Evolutionary conservation across 2,329 filamentous ascomycete genomes (phyloP).

Genomic region (Geoglossum cookeanum): DNA sequence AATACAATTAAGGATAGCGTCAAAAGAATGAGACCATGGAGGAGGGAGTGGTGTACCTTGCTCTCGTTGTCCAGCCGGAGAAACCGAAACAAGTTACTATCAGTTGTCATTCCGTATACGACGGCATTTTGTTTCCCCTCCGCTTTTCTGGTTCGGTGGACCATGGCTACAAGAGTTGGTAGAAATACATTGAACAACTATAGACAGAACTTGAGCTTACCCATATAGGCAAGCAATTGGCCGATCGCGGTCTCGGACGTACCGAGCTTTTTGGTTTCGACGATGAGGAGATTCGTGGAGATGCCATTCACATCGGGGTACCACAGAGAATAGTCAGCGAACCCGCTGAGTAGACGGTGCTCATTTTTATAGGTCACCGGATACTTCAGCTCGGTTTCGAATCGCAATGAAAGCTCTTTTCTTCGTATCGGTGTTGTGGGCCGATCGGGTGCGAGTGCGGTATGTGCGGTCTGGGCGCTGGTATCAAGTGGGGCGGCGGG

Average conservation of each 20-base stretch:
- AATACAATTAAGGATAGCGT: background rate
- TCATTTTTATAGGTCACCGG: slow-evolving; percentile 4
- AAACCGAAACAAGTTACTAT: slow-evolving; percentile 5
- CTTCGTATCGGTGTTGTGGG: slow-evolving; percentile 3
- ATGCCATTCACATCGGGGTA: slow-evolving; percentile 1
- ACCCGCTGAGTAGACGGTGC: slow-evolving; percentile 2
- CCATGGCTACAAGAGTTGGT: slow-evolving; percentile 1
- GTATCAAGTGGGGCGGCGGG: background rate
- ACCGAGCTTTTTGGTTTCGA: slow-evolving; percentile 4
- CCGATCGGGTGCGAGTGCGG: background rate
- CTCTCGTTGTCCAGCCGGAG: slow-evolving; percentile 3
- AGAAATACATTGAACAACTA: background rate
- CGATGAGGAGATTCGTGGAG: slow-evolving; percentile 1
- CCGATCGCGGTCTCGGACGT: background rate
- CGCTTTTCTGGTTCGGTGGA: slow-evolving; percentile 3
- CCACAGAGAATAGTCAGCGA: slow-evolving; percentile 5
- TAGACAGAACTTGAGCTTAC: slow-evolving; percentile 2
- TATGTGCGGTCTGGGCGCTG: background rate
- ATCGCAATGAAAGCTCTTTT: slow-evolving; percentile 1
- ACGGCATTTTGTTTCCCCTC: slow-evolving; percentile 5
- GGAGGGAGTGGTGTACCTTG: background rate
- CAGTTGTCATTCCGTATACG: slow-evolving; percentile 7
- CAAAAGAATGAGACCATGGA: background rate
- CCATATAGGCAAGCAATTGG: slow-evolving; percentile 6
- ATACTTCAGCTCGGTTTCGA: slow-evolving; percentile 4